These are phyloP conservation scores for Beauveria bassiana DNA, from an alignment of 2,329 filamentous ascomycete species.

Conservation along the genomic window DNA sequence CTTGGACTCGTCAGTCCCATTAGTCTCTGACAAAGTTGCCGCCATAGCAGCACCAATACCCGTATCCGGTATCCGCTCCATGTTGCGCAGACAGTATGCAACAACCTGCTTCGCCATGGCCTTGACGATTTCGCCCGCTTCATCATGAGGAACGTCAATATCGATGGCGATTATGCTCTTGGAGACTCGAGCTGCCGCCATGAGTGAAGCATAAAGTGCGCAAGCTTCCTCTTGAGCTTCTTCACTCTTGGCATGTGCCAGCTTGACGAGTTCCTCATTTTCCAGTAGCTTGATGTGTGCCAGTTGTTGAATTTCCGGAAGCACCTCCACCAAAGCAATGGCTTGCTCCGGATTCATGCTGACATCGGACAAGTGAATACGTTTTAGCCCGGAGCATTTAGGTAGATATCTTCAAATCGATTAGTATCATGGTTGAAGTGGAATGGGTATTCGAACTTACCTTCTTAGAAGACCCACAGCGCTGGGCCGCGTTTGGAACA, in stretches of 20 bases:
- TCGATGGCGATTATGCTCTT: slow-evolving; percentile 81
- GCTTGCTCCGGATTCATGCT: slow-evolving; percentile 78
- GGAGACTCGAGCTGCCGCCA: slow-evolving; percentile 80
- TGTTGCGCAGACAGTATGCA: slow-evolving; percentile 85
- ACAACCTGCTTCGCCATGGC: slow-evolving; percentile 91
- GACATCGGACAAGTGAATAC: slow-evolving; percentile 81
- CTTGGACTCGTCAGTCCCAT: slow-evolving; percentile 23
- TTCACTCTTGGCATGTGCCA: slow-evolving; percentile 71
- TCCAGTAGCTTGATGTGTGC: slow-evolving; percentile 83
- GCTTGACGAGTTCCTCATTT: slow-evolving; percentile 62
- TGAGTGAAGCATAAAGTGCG: slow-evolving; percentile 83
- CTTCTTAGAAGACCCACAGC: slow-evolving; percentile 68
- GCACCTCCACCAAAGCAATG: slow-evolving; percentile 81
- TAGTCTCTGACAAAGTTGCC: slow-evolving; percentile 33
- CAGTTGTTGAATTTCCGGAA: slow-evolving; percentile 73
- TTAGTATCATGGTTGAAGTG: neutral
- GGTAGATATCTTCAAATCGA: slow-evolving; percentile 58
- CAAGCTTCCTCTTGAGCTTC: slow-evolving; percentile 85
- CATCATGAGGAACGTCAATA: slow-evolving; percentile 74
- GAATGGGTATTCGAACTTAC: slow-evolving; percentile 35
- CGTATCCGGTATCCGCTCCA: slow-evolving; percentile 68
- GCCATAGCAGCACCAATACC: slow-evolving; percentile 45
- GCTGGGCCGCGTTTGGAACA: slow-evolving; percentile 69
- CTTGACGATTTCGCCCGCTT: slow-evolving; percentile 85
- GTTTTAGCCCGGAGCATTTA: slow-evolving; percentile 66